phyloP scores from a whole-genome alignment of 768 basidiomycete species.

The Obba rivulosa region DNA sequence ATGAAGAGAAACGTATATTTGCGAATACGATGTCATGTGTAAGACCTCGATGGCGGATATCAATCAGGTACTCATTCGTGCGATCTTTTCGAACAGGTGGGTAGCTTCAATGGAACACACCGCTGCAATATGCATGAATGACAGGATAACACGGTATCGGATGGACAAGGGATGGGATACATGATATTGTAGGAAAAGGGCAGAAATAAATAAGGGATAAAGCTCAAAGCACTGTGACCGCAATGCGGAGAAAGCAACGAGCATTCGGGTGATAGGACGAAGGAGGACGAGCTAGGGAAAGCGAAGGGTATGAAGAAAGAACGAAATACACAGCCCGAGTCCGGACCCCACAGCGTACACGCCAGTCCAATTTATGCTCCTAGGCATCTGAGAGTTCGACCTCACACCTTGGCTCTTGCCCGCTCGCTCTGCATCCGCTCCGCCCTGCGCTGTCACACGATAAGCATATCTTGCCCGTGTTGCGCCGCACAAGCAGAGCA shows the following conservation, averaged over 20 bases:
- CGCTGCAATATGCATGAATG: conserved; percentile 3
- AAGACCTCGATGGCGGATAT: no score
- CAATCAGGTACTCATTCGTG: no score
- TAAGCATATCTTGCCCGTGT: conserved; percentile 3
- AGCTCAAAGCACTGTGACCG: no score
- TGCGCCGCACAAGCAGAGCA: conserved; percentile 2
- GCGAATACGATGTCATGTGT: no score
- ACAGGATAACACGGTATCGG: conserved; percentile 3
- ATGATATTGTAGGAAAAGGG: background rate
- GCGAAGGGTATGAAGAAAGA: conserved; percentile 1
- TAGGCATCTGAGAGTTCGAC: background rate
- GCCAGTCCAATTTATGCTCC: conserved; percentile 2
- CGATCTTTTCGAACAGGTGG: no score
- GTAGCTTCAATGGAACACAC: conserved; percentile 6
- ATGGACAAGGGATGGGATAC: no score
- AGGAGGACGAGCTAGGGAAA: no score
- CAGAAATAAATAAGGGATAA: no score
- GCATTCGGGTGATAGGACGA: no score
- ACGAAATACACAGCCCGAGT: conserved; percentile 6
- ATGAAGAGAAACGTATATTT: no score
- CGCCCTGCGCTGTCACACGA: conserved; percentile 12
- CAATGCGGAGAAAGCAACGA: no score
- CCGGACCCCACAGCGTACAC: background rate
- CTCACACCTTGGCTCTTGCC: conserved; percentile 1
- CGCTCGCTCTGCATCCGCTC: conserved; percentile 10